Percentiles rank a stretch among this genome's conserved stretches.
Evolutionary conservation across 805 yeast genomes (phyloP).

Genomic region (Zygosaccharomyces lentus): DNA sequence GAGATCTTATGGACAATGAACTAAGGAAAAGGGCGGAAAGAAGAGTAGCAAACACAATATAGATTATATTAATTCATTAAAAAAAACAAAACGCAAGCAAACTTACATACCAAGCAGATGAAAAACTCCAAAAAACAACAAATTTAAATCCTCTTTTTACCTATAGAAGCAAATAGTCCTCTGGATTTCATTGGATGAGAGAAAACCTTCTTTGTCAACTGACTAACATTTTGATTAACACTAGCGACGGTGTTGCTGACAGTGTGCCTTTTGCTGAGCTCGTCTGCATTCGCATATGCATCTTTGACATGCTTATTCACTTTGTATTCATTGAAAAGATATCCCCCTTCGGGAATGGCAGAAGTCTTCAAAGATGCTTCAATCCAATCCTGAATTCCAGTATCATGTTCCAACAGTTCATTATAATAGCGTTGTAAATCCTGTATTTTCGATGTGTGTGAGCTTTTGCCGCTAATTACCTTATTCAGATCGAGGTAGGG

Average conservation of each 20-base stretch:
- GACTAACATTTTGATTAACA: constrained; percentile 45
- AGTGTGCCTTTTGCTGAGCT: constrained; percentile 35
- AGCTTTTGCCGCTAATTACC: constrained; percentile 32
- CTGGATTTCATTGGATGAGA: constrained; percentile 49
- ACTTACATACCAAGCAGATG: neutral
- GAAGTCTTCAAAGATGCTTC: constrained; percentile 33
- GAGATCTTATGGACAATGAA: constrained; percentile 81
- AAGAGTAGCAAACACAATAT: constrained; percentile 43
- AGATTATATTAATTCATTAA: neutral
- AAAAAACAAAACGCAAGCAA: neutral
- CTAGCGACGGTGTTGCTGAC: constrained; percentile 40
- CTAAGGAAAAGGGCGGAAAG: constrained; percentile 71
- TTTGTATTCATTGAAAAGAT: constrained; percentile 38
- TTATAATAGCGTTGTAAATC: constrained; percentile 31
- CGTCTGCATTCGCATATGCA: constrained; percentile 63
- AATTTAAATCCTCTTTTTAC: constrained; percentile 47
- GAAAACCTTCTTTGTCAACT: constrained; percentile 47
- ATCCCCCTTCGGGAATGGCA: constrained; percentile 30
- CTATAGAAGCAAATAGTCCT: constrained; percentile 48
- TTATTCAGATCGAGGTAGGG: constrained; percentile 41
- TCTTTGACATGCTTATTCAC: constrained; percentile 50
- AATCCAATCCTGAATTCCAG: constrained; percentile 59
- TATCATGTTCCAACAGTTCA: constrained; percentile 43
- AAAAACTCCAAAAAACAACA: neutral
- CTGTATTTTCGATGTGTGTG: constrained; percentile 25